Evolutionary conservation across 2,329 filamentous ascomycete species (phyloP).

Genomic region (Monilinia polystroma): DNA sequence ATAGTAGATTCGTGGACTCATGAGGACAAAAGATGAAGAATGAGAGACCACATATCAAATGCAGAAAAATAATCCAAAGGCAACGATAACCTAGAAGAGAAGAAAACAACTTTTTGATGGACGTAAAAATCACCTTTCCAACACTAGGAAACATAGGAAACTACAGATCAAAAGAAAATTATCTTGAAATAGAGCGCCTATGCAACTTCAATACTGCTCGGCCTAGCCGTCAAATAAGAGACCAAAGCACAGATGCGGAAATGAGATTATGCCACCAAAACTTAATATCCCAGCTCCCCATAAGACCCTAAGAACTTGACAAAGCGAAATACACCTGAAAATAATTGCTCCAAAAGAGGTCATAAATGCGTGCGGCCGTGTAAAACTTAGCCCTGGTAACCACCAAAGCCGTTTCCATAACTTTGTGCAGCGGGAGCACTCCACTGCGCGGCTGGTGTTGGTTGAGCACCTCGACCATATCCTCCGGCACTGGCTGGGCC

Average conservation of each 20-base stretch:
- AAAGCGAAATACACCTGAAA: slow-evolving; percentile 28
- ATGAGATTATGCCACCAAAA: slow-evolving; percentile 31
- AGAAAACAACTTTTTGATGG: slow-evolving; percentile 40
- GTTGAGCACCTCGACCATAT: slow-evolving; percentile 72
- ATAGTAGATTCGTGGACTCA: slow-evolving; percentile 43
- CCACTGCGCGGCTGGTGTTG: slow-evolving; percentile 42
- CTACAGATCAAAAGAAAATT: slow-evolving; percentile 34
- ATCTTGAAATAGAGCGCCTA: slow-evolving; percentile 36
- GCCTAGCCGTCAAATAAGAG: slow-evolving; percentile 32
- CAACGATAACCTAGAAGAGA: slow-evolving; percentile 39
- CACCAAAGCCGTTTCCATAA: slow-evolving; percentile 61
- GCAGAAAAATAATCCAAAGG: slow-evolving; percentile 33
- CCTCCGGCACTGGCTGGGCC: slow-evolving; percentile 75
- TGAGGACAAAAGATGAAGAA: slow-evolving; percentile 37
- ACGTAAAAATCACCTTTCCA: slow-evolving; percentile 38
- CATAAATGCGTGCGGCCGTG: slow-evolving; percentile 17
- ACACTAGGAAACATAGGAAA: slow-evolving; percentile 36
- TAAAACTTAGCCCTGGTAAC: slow-evolving; percentile 57
- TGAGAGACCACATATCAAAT: slow-evolving; percentile 37
- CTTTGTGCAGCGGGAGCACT: slow-evolving; percentile 57
- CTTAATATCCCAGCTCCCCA: slow-evolving; percentile 34
- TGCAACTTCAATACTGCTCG: slow-evolving; percentile 36
- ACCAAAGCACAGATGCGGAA: slow-evolving; percentile 34
- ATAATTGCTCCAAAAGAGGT: slow-evolving; percentile 23
- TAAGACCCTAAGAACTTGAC: slow-evolving; percentile 28